Evolutionary conservation across 1,284 basidiomycete species (phyloP), one percentile per base, ranked within the genome.

Genomic region (Takashimella koratensis): DNA sequence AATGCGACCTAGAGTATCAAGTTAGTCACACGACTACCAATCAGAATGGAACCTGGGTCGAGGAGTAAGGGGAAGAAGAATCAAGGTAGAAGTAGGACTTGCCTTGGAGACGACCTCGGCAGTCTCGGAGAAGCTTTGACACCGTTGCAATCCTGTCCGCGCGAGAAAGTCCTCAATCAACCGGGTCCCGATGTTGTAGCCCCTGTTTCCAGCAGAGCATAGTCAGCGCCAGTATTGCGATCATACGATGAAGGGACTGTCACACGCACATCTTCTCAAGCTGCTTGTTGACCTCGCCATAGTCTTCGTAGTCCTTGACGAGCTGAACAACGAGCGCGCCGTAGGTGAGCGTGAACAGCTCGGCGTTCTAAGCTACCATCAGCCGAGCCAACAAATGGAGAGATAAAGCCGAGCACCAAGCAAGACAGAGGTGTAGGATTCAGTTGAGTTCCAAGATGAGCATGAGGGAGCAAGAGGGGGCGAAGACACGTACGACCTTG

Each of bases 291-390:
- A 84, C 83, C 74, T 95, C 90, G 13, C 81, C 81, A 66, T 97
- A 98, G 79, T 98, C 94, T 71, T 99, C 95, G 70, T 98, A 98
- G 76, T 99, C 96, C 74, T 98, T 95, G 65, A 98, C 92, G 58
- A 99, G 84, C 78, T 99, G 96, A 36, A 98, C 92, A 47, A 99
- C 96, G 45, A 98, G 83, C 16, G 94, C 92, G 49, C 96, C 96
- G 67, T 99, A 99, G 22, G 95, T 98, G 57, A 98, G 77, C 3
- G 94, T 88, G 76, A 99, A 98, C 20, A 98, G 83, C 76, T 99
- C 96, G 66, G 92, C 90, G 74, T 96, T 98, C n/a, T n/a, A n/a
- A n/a, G n/a, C n/a, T n/a, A n/a, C n/a, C n/a, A n/a, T n/a, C n/a
- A n/a, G n/a, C 90, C 92, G n/a, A n/a, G n/a, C n/a, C n/a, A n/a